Conservation (phyloP, 2,329 filamentous ascomycete species). For the Colletotrichum sp. region DNA sequence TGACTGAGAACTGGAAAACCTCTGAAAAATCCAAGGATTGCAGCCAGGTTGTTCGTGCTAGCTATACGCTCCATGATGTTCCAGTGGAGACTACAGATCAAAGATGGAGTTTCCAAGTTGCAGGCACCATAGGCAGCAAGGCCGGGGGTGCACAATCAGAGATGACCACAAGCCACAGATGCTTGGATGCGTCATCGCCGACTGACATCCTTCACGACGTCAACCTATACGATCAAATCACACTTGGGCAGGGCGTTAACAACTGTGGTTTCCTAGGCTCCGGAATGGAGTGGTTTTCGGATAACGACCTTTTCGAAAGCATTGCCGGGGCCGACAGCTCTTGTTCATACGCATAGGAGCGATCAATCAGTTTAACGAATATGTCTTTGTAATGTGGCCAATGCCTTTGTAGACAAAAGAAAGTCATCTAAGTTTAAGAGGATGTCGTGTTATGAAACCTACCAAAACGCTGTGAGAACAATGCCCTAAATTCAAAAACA, state of each 20-base stretch:
- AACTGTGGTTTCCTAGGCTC: not conserved
- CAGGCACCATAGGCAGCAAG: not conserved
- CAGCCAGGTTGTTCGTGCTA: not conserved
- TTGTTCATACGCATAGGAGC: not conserved
- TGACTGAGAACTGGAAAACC: not conserved
- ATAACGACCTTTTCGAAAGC: not conserved
- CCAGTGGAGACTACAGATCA: not conserved
- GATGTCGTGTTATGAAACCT: not conserved
- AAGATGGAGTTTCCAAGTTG: not conserved
- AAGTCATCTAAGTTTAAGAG: not conserved
- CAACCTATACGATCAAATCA: not conserved
- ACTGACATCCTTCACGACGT: not conserved
- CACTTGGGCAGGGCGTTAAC: not conserved
- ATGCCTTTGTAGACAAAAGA: not conserved
- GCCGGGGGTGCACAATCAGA: not conserved
- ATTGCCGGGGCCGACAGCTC: not conserved
- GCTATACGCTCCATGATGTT: not conserved
- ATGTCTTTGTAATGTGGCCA: not conserved
- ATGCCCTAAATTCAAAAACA: not conserved
- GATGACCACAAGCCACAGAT: too few relatives aligned
- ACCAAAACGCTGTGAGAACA: not conserved
- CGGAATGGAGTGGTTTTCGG: not conserved
- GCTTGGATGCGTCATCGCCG: not conserved
- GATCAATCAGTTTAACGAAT: not conserved
- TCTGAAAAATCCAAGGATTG: not conserved